Evolutionary conservation across 2,329 filamentous ascomycete genomes (phyloP).

Genomic region (Zymoseptoria crescenta): DNA sequence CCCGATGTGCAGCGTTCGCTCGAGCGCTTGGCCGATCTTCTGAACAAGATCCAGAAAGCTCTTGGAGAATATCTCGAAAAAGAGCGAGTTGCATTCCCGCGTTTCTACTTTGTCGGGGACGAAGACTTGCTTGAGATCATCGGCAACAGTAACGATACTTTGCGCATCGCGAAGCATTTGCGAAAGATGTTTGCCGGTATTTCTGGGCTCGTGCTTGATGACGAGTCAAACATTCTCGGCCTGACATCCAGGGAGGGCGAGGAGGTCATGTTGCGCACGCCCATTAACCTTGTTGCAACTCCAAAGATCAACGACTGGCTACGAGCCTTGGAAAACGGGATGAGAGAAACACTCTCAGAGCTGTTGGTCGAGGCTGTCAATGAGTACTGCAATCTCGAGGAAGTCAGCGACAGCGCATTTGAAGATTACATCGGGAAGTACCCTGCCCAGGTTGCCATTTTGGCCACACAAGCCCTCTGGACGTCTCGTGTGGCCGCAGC

Average conservation of each 20-base stretch:
- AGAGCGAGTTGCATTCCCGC: conserved; percentile 92
- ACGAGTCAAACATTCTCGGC: conserved; percentile 80
- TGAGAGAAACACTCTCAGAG: conserved; percentile 91
- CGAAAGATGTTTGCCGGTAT: conserved; percentile 99
- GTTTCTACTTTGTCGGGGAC: conserved; percentile 99
- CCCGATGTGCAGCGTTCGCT: conserved; percentile 92
- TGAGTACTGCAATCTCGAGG: conserved; percentile 63
- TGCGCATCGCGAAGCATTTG: conserved; percentile 96
- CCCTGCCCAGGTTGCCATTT: conserved; percentile 89
- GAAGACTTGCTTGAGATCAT: conserved; percentile 98
- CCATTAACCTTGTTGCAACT: conserved; percentile 86
- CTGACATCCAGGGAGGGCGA: conserved; percentile 96
- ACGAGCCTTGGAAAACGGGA: conserved; percentile 80
- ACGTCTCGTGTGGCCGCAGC: conserved; percentile 77
- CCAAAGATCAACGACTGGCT: conserved; percentile 99
- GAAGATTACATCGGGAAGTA: conserved; percentile 74
- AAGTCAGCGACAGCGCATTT: conserved; percentile 63
- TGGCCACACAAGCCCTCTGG: conserved; percentile 91
- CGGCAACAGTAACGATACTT: conserved; percentile 94
- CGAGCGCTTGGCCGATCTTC: conserved; percentile 87
- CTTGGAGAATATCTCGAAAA: conserved; percentile 97
- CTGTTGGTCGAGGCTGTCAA: conserved; percentile 78
- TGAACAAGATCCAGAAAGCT: conserved; percentile 99
- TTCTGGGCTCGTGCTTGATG: conserved; percentile 81
- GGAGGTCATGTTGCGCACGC: conserved; percentile 75